Percentiles rank a stretch among this genome's conserved stretches.
These are phyloP conservation scores for Podospora pseudopauciseta DNA, from an alignment of 495 filamentous ascomycete genomes.

Conservation along the genomic window DNA sequence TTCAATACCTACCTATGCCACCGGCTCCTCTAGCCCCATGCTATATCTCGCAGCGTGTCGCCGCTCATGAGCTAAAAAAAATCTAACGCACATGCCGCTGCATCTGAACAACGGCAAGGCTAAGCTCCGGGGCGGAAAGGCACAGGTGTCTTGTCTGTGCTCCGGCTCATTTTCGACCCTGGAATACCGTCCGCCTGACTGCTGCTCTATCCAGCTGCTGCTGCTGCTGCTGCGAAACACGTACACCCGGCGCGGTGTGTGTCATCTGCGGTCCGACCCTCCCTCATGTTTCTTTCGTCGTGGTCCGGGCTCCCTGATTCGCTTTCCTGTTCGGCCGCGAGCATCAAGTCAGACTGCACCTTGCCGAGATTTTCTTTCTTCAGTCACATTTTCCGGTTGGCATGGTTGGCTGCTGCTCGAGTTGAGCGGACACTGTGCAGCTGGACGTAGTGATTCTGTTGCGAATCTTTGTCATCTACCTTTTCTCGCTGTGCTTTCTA, in stretches of 20 bases:
- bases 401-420: not conserved
- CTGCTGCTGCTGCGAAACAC: not conserved
- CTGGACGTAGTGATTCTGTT: not conserved
- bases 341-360: not conserved
- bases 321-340: not conserved
- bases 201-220: not conserved
- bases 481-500: not conserved
- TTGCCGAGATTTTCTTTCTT: not conserved
- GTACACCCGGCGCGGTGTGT: not conserved
- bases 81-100: not conserved
- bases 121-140: not conserved
- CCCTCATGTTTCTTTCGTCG: not conserved
- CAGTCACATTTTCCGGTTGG: not conserved
- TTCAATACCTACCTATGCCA: not conserved
- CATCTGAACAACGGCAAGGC: not conserved
- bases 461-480: not conserved
- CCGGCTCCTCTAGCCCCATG: not conserved
- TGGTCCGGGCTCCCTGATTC: not conserved
- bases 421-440: not conserved
- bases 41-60: not conserved
- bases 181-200: not conserved
- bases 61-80: not conserved
- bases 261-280: not conserved
- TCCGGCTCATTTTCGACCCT: not conserved
- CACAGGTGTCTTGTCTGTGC: not conserved